Evolutionary conservation across 345 rosid genomes (phyloP).

Genomic region (Mallotus nudiflorus): DNA sequence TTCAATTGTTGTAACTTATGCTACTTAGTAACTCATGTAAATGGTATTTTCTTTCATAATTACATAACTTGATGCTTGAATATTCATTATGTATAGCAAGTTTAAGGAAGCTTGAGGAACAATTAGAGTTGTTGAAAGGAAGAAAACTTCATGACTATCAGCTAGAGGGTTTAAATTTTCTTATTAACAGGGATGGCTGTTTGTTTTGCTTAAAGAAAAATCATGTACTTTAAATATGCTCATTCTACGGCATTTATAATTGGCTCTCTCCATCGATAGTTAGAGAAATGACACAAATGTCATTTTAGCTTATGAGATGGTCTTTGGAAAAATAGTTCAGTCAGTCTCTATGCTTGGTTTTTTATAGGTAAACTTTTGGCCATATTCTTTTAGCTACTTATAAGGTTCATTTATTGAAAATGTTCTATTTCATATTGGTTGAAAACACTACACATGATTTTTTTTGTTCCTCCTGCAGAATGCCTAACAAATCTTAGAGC

Average conservation of each 20-base stretch:
- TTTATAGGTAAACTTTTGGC: conserved; percentile 66
- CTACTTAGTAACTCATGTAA: not conserved
- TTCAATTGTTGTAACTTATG: not conserved
- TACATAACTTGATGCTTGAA: not conserved
- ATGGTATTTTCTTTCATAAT: not conserved
- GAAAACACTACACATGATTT: not conserved
- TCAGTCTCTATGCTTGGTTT: conserved; percentile 99
- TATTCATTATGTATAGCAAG: conserved; percentile 44
- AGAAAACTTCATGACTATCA: conserved; percentile 99
- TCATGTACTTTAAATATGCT: not conserved
- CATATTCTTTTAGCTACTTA: not conserved
- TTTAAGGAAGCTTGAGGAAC: conserved; percentile 96
- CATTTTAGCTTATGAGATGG: conserved; percentile 99
- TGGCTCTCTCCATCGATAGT: conserved; percentile 43
- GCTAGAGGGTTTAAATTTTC: conserved; percentile 95
- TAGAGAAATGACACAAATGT: conserved; percentile 99
- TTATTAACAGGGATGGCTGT: conserved; percentile 80
- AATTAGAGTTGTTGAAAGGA: conserved; percentile 92
- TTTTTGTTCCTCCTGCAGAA: conserved; percentile 47
- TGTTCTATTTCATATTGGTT: not conserved
- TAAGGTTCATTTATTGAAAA: not conserved
- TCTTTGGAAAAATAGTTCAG: conserved; percentile 99
- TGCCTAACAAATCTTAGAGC: conserved; percentile 93
- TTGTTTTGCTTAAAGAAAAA: conserved; percentile 4
- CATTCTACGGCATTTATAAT: conserved; percentile 12